A percentile compares a stretch with the other conserved stretches of the same genome.
These are phyloP conservation scores for Candida neerlandica DNA, from an alignment of 1,139 yeast species.

Conservation along the genomic window DNA sequence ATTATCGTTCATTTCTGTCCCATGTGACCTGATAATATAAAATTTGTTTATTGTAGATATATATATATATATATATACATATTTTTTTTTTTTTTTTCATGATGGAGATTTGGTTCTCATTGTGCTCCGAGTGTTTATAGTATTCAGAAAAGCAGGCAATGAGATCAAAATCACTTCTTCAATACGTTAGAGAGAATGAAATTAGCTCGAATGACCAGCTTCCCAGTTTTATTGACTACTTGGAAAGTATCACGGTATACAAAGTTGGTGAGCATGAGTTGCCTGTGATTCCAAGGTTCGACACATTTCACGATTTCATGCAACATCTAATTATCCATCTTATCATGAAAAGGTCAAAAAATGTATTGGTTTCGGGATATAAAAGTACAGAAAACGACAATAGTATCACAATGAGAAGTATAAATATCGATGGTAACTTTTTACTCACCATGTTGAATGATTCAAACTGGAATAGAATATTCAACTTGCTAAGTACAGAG, in stretches of 20 bases:
- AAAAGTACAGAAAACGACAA: slow-evolving; percentile 19
- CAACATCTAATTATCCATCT: slow-evolving; percentile 26
- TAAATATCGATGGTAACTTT: slow-evolving; percentile 6
- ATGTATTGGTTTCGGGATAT: slow-evolving; percentile 31
- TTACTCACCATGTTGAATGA: slow-evolving; percentile 4
- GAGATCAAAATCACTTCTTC: neutral
- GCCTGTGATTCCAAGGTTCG: slow-evolving; percentile 9
- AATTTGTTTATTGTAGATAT: too few relatives aligned
- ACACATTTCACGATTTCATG: slow-evolving; percentile 28
- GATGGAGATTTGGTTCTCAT: neutral
- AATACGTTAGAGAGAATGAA: neutral
- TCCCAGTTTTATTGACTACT: slow-evolving; percentile 14
- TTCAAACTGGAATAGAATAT: slow-evolving; percentile 38
- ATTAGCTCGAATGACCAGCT: neutral
- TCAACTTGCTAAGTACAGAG: slow-evolving; percentile 30
- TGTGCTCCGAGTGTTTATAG: neutral
- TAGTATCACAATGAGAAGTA: neutral
- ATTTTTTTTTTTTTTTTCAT: slow-evolving; percentile 6
- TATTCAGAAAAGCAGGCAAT: neutral
- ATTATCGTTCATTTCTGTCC: neutral
- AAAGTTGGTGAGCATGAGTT: neutral
- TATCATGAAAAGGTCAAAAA: slow-evolving; percentile 20
- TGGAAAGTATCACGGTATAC: slow-evolving; percentile 8
- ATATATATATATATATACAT: too few relatives aligned
- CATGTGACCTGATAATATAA: neutral